Evolutionary conservation across 2,329 filamentous ascomycete species (phyloP).

Genomic region (Xylariaceae sp.): DNA sequence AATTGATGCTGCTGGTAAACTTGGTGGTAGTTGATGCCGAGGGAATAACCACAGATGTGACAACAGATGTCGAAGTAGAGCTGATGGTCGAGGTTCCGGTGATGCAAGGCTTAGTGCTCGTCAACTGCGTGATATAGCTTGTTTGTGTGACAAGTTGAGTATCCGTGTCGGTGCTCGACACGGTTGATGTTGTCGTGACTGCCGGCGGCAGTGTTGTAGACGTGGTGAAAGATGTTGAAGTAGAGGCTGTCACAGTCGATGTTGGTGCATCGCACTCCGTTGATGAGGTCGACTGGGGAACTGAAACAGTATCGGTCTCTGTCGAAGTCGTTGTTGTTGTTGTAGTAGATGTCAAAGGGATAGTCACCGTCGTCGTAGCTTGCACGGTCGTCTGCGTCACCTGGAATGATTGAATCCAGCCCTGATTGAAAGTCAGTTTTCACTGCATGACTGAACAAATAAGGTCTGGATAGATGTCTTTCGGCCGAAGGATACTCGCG

Average conservation of each 20-base stretch:
- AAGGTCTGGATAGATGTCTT: too few relatives aligned
- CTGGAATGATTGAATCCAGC: not conserved
- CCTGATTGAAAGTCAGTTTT: too few relatives aligned
- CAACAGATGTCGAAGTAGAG: not conserved
- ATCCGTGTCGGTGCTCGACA: not conserved
- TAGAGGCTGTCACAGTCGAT: not conserved
- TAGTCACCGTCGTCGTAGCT: not conserved
- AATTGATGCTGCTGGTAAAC: not conserved
- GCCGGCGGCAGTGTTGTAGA: not conserved
- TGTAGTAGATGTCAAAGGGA: not conserved
- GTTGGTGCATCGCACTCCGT: not conserved
- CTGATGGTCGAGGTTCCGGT: not conserved
- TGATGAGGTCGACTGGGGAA: not conserved
- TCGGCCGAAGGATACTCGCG: too few relatives aligned
- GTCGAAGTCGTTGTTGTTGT: not conserved
- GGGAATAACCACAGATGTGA: not conserved
- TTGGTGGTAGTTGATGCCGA: not conserved
- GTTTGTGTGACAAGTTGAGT: not conserved
- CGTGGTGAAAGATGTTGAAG: not conserved
- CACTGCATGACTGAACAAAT: too few relatives aligned
- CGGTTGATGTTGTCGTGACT: not conserved
- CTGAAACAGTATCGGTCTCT: not conserved
- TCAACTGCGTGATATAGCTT: not conserved
- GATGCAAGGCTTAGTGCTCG: not conserved
- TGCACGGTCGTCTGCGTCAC: not conserved